Conservation (phyloP, 768 basidiomycete genomes). For the Naganishia antarctica region DNA sequence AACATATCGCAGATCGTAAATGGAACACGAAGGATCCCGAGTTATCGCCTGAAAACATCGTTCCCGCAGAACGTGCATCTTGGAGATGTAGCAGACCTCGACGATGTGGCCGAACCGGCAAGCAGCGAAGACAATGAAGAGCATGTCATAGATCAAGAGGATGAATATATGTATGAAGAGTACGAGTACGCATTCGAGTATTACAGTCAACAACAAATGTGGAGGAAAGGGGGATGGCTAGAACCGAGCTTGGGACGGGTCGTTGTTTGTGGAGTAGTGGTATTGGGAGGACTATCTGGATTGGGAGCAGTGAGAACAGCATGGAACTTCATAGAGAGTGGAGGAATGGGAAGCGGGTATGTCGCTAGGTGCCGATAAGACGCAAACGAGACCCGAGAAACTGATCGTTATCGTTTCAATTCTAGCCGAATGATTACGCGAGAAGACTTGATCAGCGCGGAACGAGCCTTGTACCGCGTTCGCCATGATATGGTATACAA, state of each 20-base stretch:
- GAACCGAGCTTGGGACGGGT: slow-evolving; percentile 45
- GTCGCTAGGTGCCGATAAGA: not conserved
- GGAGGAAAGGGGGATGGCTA: slow-evolving; percentile 43
- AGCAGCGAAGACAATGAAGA: slow-evolving; percentile 6
- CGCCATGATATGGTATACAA: slow-evolving; percentile 42
- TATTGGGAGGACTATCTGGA: slow-evolving; percentile 41
- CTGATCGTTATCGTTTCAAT: not conserved
- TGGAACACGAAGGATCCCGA: not conserved
- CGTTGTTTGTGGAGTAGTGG: slow-evolving; percentile 42
- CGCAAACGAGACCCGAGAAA: too few species aligned
- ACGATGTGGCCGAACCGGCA: slow-evolving; percentile 17
- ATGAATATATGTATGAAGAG: slow-evolving; percentile 12
- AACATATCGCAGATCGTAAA: slow-evolving; percentile 13
- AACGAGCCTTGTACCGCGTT: slow-evolving; percentile 43
- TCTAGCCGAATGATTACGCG: slow-evolving; percentile 36
- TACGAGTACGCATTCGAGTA: slow-evolving; percentile 28
- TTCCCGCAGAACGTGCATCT: slow-evolving; percentile 18
- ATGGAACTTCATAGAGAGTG: slow-evolving; percentile 42
- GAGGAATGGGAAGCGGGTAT: slow-evolving; percentile 32
- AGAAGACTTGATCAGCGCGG: slow-evolving; percentile 42
- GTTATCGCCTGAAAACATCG: slow-evolving; percentile 5
- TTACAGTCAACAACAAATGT: slow-evolving; percentile 35
- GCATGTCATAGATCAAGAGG: slow-evolving; percentile 1
- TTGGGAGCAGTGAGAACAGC: slow-evolving; percentile 47
- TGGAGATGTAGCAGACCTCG: slow-evolving; percentile 8